Conservation (phyloP, 208 protist species). For the Leishmania martiniquensis region DNA sequence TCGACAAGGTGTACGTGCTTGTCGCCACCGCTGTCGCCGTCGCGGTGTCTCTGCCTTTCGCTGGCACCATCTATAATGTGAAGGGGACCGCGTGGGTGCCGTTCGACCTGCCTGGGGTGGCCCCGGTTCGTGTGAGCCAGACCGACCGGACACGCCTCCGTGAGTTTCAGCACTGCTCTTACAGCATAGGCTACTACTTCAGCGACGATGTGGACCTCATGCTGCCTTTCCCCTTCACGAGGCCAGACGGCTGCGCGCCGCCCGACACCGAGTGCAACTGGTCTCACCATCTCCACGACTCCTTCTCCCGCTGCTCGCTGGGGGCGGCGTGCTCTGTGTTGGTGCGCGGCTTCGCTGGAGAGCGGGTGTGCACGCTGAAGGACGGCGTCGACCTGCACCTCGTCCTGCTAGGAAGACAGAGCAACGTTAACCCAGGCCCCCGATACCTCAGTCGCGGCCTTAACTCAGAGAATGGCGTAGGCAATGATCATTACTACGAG, state of each 20-base stretch:
- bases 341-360: conserved; percentile 75
- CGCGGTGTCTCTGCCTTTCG: conserved; percentile 55
- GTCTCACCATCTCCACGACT: conserved; percentile 62
- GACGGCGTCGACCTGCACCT: conserved; percentile 59
- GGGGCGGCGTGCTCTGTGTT: conserved; percentile 58
- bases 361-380: conserved; percentile 44
- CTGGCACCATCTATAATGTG: conserved; percentile 60
- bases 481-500: conserved; percentile 91
- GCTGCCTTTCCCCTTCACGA: conserved; percentile 77
- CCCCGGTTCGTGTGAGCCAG: conserved; percentile 44
- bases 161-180: conserved; percentile 74
- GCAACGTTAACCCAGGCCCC: conserved; percentile 81
- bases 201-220: conserved; percentile 73
- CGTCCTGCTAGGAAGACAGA: conserved; percentile 74
- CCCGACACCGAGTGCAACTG: conserved; percentile 79
- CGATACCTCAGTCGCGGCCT: conserved; percentile 83
- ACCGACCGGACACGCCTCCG: conserved; percentile 57
- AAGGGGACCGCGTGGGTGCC: conserved; percentile 75
- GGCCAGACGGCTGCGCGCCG: conserved; percentile 12
- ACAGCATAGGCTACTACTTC: conserved; percentile 86
- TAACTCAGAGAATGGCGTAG: conserved; percentile 71
- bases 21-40: conserved; percentile 56
- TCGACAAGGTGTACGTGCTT: conserved; percentile 84
- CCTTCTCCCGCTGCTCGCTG: conserved; percentile 48
- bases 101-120: conserved; percentile 64